A percentile compares a stretch with the other conserved stretches of the same genome.
phyloP scores from a whole-genome alignment of 108 stramenopile species.

The Pseudonitzschia delicatissima region DNA sequence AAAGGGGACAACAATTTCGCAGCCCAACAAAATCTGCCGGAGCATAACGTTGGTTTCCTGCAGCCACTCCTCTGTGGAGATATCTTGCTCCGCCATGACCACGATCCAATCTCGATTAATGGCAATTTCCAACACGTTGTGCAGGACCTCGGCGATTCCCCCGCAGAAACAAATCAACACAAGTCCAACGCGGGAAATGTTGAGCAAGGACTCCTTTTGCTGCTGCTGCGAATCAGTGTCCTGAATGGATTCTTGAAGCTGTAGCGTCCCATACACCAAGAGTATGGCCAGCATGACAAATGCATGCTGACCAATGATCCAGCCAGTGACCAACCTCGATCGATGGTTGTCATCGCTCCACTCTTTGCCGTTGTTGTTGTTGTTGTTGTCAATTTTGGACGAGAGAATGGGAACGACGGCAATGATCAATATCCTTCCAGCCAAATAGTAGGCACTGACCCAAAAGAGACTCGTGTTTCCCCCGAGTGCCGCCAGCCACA shows the following conservation, averaged over 20 bases:
- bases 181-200: background rate
- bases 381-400: background rate
- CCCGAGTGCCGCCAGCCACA: no score
- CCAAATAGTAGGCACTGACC: no score
- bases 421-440: no score
- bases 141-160: background rate
- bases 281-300: background rate
- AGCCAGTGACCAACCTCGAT: no score
- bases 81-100: background rate
- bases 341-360: no score
- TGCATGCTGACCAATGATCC: background rate
- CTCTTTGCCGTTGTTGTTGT: background rate
- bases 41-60: background rate
- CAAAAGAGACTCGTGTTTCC: no score
- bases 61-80: background rate
- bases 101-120: background rate
- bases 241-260: background rate
- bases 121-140: background rate
- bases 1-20: background rate
- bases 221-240: background rate
- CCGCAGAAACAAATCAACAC: no score
- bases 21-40: background rate
- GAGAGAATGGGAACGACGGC: no score
- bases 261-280: background rate
- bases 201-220: background rate